Evolutionary conservation across 805 yeast species (phyloP).

Genomic region (Martiniozyma abietophila): DNA sequence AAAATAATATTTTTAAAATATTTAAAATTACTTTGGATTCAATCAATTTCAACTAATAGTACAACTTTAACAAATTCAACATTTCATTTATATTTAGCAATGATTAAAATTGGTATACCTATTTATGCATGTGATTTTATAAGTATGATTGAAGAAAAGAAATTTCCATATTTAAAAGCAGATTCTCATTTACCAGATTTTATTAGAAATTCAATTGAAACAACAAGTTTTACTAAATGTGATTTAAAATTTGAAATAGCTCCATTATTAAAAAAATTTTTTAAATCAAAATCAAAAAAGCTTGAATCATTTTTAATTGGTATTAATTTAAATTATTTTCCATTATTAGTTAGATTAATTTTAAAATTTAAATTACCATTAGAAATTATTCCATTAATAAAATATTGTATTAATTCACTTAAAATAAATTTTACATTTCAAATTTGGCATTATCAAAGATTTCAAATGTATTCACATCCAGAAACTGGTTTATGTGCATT

Average conservation of each 20-base stretch:
- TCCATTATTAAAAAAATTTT: background rate
- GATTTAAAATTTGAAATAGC: background rate
- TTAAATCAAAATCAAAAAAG: too few relatives aligned
- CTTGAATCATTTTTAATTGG: too few relatives aligned
- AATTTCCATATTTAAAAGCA: conserved; percentile 33
- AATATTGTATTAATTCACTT: conserved; percentile 18
- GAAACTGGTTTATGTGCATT: conserved; percentile 30
- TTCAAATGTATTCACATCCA: conserved; percentile 22
- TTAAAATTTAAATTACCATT: conserved; percentile 41
- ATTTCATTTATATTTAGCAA: conserved; percentile 39
- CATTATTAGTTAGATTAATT: conserved; percentile 33
- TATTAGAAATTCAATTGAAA: conserved; percentile 9
- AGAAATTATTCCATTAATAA: conserved; percentile 33
- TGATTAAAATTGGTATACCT: conserved; percentile 40
- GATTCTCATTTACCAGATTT: conserved; percentile 17
- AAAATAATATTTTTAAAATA: conserved; percentile 10
- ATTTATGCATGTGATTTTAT: conserved; percentile 41
- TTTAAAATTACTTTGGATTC: conserved; percentile 28
- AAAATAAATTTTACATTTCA: conserved; percentile 11
- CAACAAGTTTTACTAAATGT: background rate
- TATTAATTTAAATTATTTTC: conserved; percentile 24
- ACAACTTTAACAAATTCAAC: conserved; percentile 18
- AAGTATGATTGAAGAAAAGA: conserved; percentile 31
- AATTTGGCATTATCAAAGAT: too few relatives aligned
- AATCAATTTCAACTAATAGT: conserved; percentile 1